Percentiles rank a stretch among this genome's conserved stretches.
Conservation (phyloP, 352 stramenopile species). For the Pythium guiyangense region DNA sequence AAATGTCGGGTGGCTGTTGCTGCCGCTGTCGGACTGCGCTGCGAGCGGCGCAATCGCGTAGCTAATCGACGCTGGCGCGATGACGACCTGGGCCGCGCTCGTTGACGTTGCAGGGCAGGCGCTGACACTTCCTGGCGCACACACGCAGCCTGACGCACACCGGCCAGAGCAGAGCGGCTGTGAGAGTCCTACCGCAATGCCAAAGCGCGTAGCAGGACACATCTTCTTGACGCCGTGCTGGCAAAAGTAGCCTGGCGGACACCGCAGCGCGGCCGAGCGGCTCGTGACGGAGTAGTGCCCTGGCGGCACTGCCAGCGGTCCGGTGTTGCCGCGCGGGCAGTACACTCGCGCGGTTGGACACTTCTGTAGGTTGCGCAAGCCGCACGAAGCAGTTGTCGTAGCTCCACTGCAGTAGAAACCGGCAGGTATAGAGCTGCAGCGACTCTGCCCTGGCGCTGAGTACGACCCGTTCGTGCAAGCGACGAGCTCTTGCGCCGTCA, state of each 20-base stretch:
- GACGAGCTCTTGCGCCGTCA: slow-evolving; percentile 25
- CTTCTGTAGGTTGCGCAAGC: slow-evolving; percentile 28
- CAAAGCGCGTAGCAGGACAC: slow-evolving; percentile 46
- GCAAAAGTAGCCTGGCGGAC: slow-evolving; percentile 49
- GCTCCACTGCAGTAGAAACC: slow-evolving; percentile 33
- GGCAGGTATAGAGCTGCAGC: slow-evolving; percentile 31
- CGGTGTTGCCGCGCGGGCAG: slow-evolving; percentile 37
- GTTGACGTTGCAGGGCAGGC: slow-evolving; percentile 29
- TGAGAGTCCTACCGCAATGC: slow-evolving; percentile 26
- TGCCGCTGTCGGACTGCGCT: slow-evolving; percentile 14
- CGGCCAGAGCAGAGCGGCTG: slow-evolving; percentile 38
- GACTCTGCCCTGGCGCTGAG: slow-evolving; percentile 42
- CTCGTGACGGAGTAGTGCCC: slow-evolving; percentile 45
- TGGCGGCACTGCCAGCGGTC: slow-evolving; percentile 25
- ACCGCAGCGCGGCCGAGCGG: slow-evolving; percentile 31
- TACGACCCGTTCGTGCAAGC: slow-evolving; percentile 46
- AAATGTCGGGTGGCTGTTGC: slow-evolving; percentile 9
- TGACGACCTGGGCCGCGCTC: slow-evolving; percentile 18
- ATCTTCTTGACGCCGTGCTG: slow-evolving; percentile 25
- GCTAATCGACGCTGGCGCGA: slow-evolving; percentile 25
- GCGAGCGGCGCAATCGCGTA: slow-evolving; percentile 28
- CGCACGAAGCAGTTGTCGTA: slow-evolving; percentile 16
- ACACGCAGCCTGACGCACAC: slow-evolving; percentile 43
- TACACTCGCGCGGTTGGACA: slow-evolving; percentile 39
- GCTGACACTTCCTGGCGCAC: slow-evolving; percentile 39